Base-by-base conservation (phyloP, 306 rosid genomes). In the Crataegus laevigata region DNA sequence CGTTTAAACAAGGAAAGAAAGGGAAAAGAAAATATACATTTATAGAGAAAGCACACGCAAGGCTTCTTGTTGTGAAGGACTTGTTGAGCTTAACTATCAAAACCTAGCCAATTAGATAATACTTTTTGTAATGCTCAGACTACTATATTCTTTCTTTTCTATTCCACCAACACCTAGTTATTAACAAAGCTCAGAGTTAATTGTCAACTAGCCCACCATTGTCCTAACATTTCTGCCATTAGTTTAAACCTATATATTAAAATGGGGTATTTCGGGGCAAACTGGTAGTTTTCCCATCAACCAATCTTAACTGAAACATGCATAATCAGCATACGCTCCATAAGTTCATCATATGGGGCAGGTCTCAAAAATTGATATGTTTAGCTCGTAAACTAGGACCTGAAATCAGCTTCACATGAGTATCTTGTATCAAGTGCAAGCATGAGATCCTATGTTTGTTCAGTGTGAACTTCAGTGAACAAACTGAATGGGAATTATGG, bases 1-100 rank as follows among this genome's bases (percentile, higher is more conserved):
- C 47, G 18, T 51, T 68, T 71, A 80, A 63, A 51, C 45, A 69
- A 71, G 63, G 55, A 57, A 81, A 67, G 50, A 80, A 70, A 63
- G 51, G 19, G 17, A 55, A 34, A 70, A 55, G 3, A n/a, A 50
- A 15, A 13, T 1, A 52, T 51, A 5, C 25, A 24, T 11, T 18
- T 13, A 50, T 19, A 54, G 11, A 30, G 18, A 52, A 19, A 51
- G 29, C 42, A 28, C 18, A 26, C 18, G 34, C 66, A 38, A 21
- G 30, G 60, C 24, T 51, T 10, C 30, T 25, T 40, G 19, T 26
- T 52, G 18, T 26, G 45, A 43, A 38, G 21, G 5, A 22, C 45
- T 43, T 26, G 47, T 55, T 38, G 45, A 76, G 72, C 51, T 30
- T 57, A 64, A 22, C 50, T 66, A 21, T 66, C 40, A 40, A 67